Percentiles rank a stretch among this genome's conserved stretches.
These are phyloP conservation scores for Cutaneotrichosporon spelunceum DNA, from an alignment of 1,284 basidiomycete species.

Conservation along the genomic window DNA sequence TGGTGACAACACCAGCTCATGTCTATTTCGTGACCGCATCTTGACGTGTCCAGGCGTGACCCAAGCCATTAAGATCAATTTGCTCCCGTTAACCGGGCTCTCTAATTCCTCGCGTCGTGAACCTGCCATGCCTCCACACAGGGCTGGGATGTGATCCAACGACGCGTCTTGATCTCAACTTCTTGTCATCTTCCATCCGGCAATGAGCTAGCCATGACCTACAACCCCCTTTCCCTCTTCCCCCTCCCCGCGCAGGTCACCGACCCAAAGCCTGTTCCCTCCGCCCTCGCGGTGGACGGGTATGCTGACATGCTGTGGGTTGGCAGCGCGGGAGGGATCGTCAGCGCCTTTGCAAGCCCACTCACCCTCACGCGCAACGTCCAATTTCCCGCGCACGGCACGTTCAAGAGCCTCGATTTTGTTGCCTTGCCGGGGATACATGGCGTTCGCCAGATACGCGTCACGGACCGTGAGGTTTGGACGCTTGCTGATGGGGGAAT, in stretches of 20 bases:
- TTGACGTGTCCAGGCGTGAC: slow-evolving; percentile 8
- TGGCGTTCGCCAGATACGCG: slow-evolving; percentile 64
- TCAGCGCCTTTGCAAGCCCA: slow-evolving; percentile 69
- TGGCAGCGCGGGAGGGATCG: slow-evolving; percentile 69
- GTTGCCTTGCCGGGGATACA: slow-evolving; percentile 18
- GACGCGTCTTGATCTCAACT: background rate
- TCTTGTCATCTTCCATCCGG: background rate
- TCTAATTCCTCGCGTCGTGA: background rate
- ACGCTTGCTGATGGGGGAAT: slow-evolving; percentile 50
- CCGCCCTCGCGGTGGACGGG: slow-evolving; percentile 80
- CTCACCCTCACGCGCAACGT: slow-evolving; percentile 57
- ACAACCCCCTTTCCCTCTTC: slow-evolving; percentile 49
- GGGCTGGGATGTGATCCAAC: background rate
- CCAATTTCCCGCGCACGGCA: slow-evolving; percentile 61
- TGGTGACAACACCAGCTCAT: background rate
- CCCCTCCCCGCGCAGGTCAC: slow-evolving; percentile 40
- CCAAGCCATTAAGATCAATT: slow-evolving; percentile 1
- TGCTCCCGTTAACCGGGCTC: background rate
- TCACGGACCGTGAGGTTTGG: slow-evolving; percentile 70
- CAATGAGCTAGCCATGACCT: slow-evolving; percentile 22
- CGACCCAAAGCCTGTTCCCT: slow-evolving; percentile 50
- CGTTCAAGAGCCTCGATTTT: slow-evolving; percentile 53
- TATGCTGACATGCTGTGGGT: slow-evolving; percentile 86
- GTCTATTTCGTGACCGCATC: background rate
- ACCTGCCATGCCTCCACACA: background rate